Conservation (phyloP, 1,284 basidiomycete species). For the Papiliotrema laurentii region DNA sequence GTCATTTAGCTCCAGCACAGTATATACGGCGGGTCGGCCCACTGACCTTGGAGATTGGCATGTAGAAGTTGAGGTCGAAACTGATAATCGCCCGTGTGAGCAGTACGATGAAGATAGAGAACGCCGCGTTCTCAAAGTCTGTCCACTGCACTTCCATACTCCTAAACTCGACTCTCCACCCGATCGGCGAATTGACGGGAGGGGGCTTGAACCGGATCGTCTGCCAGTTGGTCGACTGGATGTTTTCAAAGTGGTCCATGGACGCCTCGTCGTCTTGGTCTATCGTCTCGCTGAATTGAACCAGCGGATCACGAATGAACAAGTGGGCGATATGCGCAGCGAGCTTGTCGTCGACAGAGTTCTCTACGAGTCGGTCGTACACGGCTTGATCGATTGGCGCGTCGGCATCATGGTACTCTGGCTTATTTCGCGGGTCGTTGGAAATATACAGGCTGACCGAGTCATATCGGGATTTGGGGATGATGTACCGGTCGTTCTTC, state of each 20-base stretch:
- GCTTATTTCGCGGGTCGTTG: conserved; percentile 75
- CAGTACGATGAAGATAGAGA: conserved; percentile 88
- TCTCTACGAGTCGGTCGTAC: conserved; percentile 62
- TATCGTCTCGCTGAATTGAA: conserved; percentile 90
- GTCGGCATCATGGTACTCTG: conserved; percentile 87
- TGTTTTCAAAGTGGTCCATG: conserved; percentile 98
- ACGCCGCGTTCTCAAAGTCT: conserved; percentile 98
- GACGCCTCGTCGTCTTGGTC: conserved; percentile 83
- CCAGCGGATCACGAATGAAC: conserved; percentile 96
- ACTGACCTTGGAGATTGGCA: conserved; percentile 88
- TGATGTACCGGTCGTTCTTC: conserved; percentile 64
- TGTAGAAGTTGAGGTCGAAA: conserved; percentile 90
- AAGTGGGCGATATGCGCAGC: conserved; percentile 91
- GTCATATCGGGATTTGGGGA: conserved; percentile 96
- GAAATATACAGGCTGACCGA: conserved; percentile 94
- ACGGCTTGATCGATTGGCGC: conserved; percentile 75
- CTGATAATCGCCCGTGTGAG: conserved; percentile 87
- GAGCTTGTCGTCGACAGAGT: conserved; percentile 80
- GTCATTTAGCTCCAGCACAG: conserved; percentile 4
- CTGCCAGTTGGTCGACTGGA: conserved; percentile 99
- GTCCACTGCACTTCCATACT: conserved; percentile 99
- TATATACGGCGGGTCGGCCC: not conserved
- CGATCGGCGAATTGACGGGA: conserved; percentile 82
- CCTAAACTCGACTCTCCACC: conserved; percentile 98
- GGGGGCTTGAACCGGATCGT: conserved; percentile 98